Conservation (phyloP, 306 rosid species). For the Quercus wislizeni region DNA sequence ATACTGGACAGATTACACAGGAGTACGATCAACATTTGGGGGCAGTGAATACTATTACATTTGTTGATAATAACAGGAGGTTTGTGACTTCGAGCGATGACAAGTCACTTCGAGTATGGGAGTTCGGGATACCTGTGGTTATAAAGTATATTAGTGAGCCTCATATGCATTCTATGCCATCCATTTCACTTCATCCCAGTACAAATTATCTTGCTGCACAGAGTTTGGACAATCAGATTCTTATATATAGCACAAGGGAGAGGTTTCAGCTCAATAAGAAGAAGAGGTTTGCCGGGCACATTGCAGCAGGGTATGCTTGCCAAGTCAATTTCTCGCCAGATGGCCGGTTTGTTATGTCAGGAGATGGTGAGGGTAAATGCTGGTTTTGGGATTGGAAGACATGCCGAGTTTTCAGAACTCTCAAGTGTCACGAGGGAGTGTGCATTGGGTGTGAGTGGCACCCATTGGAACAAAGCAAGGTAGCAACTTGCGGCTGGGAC, state of each 20-base stretch:
- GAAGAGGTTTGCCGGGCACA: slow-evolving; percentile 94
- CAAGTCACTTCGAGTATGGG: slow-evolving; percentile 95
- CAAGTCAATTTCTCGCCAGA: slow-evolving; percentile 95
- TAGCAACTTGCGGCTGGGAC: slow-evolving; percentile 99
- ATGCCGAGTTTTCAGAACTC: slow-evolving; percentile 95
- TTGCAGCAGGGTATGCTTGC: slow-evolving; percentile 93
- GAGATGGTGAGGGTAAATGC: slow-evolving; percentile 95
- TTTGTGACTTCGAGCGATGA: slow-evolving; percentile 98
- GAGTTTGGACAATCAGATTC: slow-evolving; percentile 98
- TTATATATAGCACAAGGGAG: slow-evolving; percentile 93
- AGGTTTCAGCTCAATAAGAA: slow-evolving; percentile 97
- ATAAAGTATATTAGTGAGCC: slow-evolving; percentile 97
- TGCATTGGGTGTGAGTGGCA: slow-evolving; percentile 95
- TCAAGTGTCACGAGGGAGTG: slow-evolving; percentile 90
- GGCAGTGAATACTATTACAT: slow-evolving; percentile 94
- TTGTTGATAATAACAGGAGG: slow-evolving; percentile 93
- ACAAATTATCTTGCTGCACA: slow-evolving; percentile 95
- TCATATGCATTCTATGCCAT: slow-evolving; percentile 99
- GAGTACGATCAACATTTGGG: slow-evolving; percentile 99
- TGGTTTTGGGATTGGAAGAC: slow-evolving; percentile 99
- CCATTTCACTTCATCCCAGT: slow-evolving; percentile 89
- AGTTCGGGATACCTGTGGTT: slow-evolving; percentile 95
- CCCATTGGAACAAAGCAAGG: slow-evolving; percentile 94
- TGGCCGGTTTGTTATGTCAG: slow-evolving; percentile 92
- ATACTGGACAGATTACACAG: slow-evolving; percentile 85